Conservation (phyloP, 768 basidiomycete genomes). For the Phaeotremella skinneri region DNA sequence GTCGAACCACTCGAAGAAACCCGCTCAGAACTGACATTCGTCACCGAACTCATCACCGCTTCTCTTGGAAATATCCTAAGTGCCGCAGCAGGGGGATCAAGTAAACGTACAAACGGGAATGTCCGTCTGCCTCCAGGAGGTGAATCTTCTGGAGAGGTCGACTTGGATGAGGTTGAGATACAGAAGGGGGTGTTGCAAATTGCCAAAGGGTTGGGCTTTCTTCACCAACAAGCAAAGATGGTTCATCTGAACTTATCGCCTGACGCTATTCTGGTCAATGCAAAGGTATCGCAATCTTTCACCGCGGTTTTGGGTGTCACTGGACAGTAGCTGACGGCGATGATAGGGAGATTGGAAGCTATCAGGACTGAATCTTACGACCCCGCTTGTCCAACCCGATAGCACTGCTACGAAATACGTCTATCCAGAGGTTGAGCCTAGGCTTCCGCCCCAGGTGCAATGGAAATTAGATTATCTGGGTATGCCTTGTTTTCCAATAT, state of each 20-base stretch:
- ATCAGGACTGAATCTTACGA: conserved; percentile 81
- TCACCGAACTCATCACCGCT: conserved; percentile 83
- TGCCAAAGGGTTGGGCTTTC: conserved; percentile 60
- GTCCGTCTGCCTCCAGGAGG: conserved; percentile 39
- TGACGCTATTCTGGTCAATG: conserved; percentile 85
- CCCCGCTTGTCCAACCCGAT: conserved; percentile 66
- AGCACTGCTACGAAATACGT: conserved; percentile 80
- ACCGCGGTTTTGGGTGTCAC: not conserved
- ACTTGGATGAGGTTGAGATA: conserved; percentile 97
- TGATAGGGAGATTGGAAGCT: conserved; percentile 96
- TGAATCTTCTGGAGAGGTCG: conserved; percentile 56
- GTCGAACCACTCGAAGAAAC: conserved; percentile 96
- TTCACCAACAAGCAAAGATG: conserved; percentile 85
- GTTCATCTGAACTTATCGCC: conserved; percentile 88
- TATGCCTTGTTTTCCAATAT: conserved; percentile 51
- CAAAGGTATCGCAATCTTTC: conserved; percentile 58
- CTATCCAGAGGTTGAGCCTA: conserved; percentile 81
- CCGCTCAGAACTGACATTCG: conserved; percentile 80
- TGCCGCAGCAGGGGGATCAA: conserved; percentile 11
- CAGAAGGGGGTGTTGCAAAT: conserved; percentile 95
- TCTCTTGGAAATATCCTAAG: conserved; percentile 60
- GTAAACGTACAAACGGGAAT: not conserved
- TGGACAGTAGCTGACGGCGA: not conserved
- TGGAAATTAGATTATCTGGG: conserved; percentile 94
- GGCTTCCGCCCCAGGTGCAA: conserved; percentile 76